phyloP scores from a whole-genome alignment of 2,329 filamentous ascomycete species.

The Diaporthe capsici region DNA sequence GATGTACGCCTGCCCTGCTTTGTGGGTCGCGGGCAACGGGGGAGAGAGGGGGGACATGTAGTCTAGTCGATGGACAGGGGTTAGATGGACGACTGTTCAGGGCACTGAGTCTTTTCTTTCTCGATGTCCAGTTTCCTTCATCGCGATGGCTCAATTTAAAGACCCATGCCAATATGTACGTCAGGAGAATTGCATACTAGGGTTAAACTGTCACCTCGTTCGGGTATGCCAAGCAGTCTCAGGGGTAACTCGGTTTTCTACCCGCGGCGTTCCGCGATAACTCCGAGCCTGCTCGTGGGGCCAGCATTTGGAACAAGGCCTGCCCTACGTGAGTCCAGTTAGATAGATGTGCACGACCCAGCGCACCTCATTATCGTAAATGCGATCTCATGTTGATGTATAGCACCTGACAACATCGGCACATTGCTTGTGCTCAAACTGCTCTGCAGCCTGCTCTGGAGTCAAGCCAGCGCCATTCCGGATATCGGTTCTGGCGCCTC shows the following conservation, averaged over 20 bases:
- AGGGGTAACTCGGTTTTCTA: not conserved
- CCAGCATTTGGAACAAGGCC: not conserved
- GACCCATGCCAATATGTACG: not conserved
- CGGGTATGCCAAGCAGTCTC: not conserved
- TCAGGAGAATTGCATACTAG: not conserved
- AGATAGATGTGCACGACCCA: not conserved
- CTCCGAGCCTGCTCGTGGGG: not conserved
- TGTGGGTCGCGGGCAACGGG: not conserved
- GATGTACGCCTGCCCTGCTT: not conserved
- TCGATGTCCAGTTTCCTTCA: too few relatives aligned
- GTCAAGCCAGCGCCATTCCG: slow-evolving; percentile 14
- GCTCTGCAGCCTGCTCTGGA: slow-evolving; percentile 1
- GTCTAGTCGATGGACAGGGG: not conserved
- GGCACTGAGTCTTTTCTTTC: not conserved
- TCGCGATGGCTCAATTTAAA: not conserved
- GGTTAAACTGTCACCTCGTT: not conserved
- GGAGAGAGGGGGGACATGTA: not conserved
- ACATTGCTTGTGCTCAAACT: not conserved
- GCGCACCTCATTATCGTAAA: not conserved
- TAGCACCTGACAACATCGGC: not conserved
- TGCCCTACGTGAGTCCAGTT: not conserved
- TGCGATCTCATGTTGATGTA: not conserved
- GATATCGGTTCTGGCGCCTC: slow-evolving; percentile 8
- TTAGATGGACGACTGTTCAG: not conserved
- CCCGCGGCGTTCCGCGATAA: slow-evolving; percentile 1